A percentile compares a stretch with the other conserved stretches of the same genome.
Evolutionary conservation across 768 basidiomycete genomes (phyloP).

Genomic region (Serendipita sp.): DNA sequence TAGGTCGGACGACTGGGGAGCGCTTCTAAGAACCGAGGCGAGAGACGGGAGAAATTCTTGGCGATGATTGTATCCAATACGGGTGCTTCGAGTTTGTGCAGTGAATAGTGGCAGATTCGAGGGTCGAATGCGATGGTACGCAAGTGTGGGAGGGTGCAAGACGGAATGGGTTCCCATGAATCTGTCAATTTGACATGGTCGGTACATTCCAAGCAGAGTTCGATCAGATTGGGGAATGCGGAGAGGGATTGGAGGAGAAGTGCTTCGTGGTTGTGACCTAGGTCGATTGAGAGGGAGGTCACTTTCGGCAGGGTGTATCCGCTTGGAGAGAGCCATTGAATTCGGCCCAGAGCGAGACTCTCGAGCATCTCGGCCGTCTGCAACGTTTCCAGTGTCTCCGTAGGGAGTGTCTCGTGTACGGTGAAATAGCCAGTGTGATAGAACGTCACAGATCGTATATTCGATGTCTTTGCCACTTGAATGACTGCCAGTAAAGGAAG

Average conservation of each 20-base stretch:
- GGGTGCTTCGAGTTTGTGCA: not conserved
- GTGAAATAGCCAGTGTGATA: conserved; percentile 1
- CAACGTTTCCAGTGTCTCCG: not conserved
- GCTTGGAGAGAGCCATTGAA: not conserved
- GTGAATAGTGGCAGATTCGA: conserved; percentile 1
- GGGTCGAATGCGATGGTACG: not conserved
- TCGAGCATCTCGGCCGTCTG: not conserved
- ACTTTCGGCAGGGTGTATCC: not conserved
- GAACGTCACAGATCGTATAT: not conserved
- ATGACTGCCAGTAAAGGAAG: not conserved
- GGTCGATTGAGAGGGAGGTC: not conserved
- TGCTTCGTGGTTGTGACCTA: conserved; percentile 2
- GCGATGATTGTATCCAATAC: not conserved
- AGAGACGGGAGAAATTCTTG: not conserved
- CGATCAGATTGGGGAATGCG: not conserved
- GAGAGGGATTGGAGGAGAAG: not conserved
- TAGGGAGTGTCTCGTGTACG: not conserved
- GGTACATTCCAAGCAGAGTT: not conserved
- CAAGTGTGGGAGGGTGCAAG: not conserved
- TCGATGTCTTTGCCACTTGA: not conserved
- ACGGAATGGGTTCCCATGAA: not conserved
- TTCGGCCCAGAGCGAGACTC: not conserved
- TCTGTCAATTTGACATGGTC: not conserved
- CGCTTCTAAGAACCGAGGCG: not conserved
- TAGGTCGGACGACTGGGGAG: not conserved